Evolutionary conservation across 2,329 filamentous ascomycete genomes (phyloP), one percentile per base, ranked within the genome.

Genomic region (Fusarium torreyae): DNA sequence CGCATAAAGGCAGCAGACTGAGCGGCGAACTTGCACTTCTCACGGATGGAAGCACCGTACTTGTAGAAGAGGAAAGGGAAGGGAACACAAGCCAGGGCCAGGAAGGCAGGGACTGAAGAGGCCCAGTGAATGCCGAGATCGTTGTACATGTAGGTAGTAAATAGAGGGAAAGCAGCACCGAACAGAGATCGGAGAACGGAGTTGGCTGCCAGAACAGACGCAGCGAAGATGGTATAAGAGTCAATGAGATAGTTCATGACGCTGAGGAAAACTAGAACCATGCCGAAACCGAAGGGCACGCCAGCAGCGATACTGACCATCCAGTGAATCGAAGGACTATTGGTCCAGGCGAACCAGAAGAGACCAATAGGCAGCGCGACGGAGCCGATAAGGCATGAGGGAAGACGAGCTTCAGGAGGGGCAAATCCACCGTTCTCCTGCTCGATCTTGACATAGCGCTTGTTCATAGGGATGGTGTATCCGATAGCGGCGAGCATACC

Each of bases 281-380:
- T 75, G n/a, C 83, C 87, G 74, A 84, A 77, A 60, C 89, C 88
- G 58, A 89, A 80, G 53, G 82, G 80, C 1, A 79, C 76, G 11
- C 80, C 75, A 2, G 70, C 76, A 3, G 77, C 57, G n/a, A 78
- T 73, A 24, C 77, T 77, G 76, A 87, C 84, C 45, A 85, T 81
- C 81, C 83, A 89, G 74, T 87, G 86, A 7, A 89, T 80, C 5
- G 71, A 77, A 0, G 83, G 81, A 14, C 76, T 80, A 60, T 86
- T 87, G 0, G 86, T 89, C 87, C 87, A 89, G 1, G 87, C 86
- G 64, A 89, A 89, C 84, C 84, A 86, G 80, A 89, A 88, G 3
- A 89, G 78, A 0, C 86, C 69, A 1, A 71, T 51, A 8, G 69
- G 68, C 1, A 71, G 40, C 3, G 56, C 56, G 17, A 71, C 44